Base-by-base conservation (phyloP, 148 eudicot genomes). In the Rhododendron mucronatum region DNA sequence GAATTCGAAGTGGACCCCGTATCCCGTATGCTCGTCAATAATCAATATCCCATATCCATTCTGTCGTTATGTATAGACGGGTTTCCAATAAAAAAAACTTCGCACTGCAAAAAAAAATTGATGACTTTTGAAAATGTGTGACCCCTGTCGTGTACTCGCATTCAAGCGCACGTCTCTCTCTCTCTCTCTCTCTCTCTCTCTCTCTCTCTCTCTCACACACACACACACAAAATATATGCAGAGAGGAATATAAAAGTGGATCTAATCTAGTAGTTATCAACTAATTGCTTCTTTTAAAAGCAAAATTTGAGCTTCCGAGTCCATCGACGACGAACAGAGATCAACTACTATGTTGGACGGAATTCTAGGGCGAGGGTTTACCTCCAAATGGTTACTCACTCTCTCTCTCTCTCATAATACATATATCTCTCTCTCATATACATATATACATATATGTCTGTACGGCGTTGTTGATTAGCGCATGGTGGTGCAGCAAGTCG, bases 261-360 rank as follows among this genome's bases (percentile, higher is more conserved):
- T 81, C 83, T 47, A 1, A 48, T 51, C 23, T 57, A 57, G 21
- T 15, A 45, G 28, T 63, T 8, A n/a, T 69, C 59, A 7, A 59
- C 65, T 74, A 53, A 55, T 35, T 37, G 73, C 84, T 37, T 14
- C 18, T n/a, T 82, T 15, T 6, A 16, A 14, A 37, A 47, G 59
- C 30, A 65, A 10, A 65, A 10, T 65, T 69, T 16, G 45, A 48
- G 79, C 59, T 69, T 57, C 41, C 14, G 41, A 15, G 16, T 73
- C 44, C 53, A 71, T 33, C 78, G 80, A 20, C 73, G 65, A 20
- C 48, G 80, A 30, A 48, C 47, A 50, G 85, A 28, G 90, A 76
- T 84, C 86, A 79, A 89, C 78, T 41, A 41, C 44, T 0, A 94
- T 94, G 97, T 86, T 94, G 81, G 97, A 94, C 89, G 97, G 95